These are phyloP conservation scores for Odonthalia washingtoniensis DNA, from an alignment of 31 red algal genomes.

Conservation along the genomic window DNA sequence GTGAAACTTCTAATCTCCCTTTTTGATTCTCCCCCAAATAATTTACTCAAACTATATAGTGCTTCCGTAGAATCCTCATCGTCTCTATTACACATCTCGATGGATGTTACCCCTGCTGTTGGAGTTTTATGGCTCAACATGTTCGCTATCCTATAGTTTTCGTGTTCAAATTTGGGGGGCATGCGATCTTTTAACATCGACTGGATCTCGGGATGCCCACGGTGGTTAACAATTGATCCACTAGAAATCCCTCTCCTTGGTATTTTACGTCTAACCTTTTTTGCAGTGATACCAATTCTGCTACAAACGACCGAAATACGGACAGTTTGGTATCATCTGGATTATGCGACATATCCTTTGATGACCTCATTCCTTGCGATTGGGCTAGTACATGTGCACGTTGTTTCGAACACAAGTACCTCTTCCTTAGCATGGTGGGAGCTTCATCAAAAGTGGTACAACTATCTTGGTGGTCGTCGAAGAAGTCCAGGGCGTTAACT, in stretches of 20 bases:
- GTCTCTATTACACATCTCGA: too few relatives aligned
- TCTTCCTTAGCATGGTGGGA: background rate
- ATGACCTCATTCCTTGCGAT: background rate
- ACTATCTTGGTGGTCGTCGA: too few relatives aligned
- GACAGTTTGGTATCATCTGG: background rate
- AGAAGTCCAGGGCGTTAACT: too few relatives aligned
- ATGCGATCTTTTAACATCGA: too few relatives aligned
- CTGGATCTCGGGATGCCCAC: background rate
- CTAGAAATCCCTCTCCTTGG: background rate
- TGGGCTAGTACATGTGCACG: background rate
- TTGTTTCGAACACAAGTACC: background rate
- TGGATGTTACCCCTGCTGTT: too few relatives aligned
- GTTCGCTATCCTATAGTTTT: background rate
- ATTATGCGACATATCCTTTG: background rate
- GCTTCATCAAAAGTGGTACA: too few relatives aligned
- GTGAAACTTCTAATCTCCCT: too few relatives aligned
- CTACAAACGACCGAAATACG: background rate
- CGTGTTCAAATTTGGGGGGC: background rate
- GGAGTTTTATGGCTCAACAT: background rate
- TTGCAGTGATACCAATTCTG: background rate
- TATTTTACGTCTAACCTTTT: background rate
- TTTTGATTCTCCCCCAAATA: too few relatives aligned
- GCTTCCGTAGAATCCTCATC: too few relatives aligned
- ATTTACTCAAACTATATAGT: too few relatives aligned
- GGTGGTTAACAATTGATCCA: background rate